Evolutionary conservation across 192 early-diverging fungal genomes (phyloP).

Genomic region (Cladochytrium replicatum): DNA sequence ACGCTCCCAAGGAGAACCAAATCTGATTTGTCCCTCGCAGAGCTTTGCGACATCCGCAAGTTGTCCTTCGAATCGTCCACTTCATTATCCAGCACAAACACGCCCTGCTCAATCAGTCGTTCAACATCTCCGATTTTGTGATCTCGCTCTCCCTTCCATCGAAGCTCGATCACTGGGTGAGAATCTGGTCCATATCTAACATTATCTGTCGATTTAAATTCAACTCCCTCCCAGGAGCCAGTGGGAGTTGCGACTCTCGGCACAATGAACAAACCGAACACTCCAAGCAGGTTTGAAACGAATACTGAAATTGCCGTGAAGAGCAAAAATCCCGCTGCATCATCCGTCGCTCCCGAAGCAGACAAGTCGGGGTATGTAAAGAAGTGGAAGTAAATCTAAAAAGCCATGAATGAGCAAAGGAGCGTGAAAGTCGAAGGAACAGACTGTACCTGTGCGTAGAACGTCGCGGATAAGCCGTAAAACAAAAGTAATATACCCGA

Average conservation of each 20-base stretch:
- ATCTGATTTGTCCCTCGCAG: too few species aligned
- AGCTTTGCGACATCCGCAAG: too few species aligned
- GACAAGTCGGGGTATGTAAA: too few species aligned
- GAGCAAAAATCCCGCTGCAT: constrained; percentile 11
- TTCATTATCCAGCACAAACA: too few species aligned
- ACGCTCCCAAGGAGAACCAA: too few species aligned
- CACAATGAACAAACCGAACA: constrained; percentile 10
- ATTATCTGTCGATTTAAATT: neutral
- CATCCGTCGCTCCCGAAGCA: too few species aligned
- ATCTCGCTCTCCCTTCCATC: neutral
- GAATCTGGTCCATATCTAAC: neutral
- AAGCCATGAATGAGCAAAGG: too few species aligned
- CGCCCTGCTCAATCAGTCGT: too few species aligned
- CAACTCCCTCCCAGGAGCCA: too few species aligned
- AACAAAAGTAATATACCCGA: constrained; percentile 21
- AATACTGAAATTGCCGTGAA: constrained; percentile 10
- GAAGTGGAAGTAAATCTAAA: constrained; percentile 2
- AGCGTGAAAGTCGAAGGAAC: too few species aligned
- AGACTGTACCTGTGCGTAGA: constrained; percentile 22
- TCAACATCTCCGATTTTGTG: constrained; percentile 1
- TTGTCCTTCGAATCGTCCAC: too few species aligned
- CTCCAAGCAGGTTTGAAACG: constrained; percentile 5
- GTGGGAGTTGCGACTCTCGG: too few species aligned
- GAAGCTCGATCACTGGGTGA: neutral
- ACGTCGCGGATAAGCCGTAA: constrained; percentile 20